These are phyloP conservation scores for Abrus precatorius DNA, from an alignment of 306 rosid species.

Conservation along the genomic window DNA sequence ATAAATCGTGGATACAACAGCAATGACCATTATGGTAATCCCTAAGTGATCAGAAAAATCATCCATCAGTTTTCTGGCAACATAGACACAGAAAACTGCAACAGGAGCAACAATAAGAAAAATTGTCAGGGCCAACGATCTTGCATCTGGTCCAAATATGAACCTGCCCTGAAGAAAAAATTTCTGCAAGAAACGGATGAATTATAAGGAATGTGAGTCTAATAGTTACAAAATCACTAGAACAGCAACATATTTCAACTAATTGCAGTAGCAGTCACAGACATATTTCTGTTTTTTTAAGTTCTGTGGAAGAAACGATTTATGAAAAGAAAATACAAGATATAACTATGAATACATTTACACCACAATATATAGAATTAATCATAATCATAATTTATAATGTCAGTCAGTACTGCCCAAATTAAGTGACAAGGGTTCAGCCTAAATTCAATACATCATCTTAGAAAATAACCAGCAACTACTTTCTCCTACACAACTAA, in stretches of 20 bases:
- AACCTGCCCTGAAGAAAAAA: slow-evolving; percentile 93
- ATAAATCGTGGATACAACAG: slow-evolving; percentile 74
- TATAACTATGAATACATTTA: slow-evolving; percentile 15
- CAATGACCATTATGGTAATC: slow-evolving; percentile 62
- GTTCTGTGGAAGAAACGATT: background rate
- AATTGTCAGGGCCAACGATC: slow-evolving; percentile 86
- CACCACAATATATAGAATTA: slow-evolving; percentile 15
- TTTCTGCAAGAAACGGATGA: slow-evolving; percentile 67
- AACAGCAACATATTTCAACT: slow-evolving; percentile 26
- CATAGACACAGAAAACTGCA: slow-evolving; percentile 79
- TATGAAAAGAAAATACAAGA: background rate
- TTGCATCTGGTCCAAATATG: slow-evolving; percentile 96
- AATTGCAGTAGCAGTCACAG: background rate
- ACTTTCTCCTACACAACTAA: slow-evolving; percentile 2
- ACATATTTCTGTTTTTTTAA: background rate
- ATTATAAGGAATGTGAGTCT: slow-evolving; percentile 28
- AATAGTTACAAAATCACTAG: background rate
- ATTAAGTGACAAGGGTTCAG: background rate
- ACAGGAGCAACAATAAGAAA: slow-evolving; percentile 89
- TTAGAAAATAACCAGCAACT: slow-evolving; percentile 2
- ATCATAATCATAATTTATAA: background rate
- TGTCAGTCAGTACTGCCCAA: background rate
- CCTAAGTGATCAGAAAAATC: slow-evolving; percentile 80
- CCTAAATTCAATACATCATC: slow-evolving; percentile 1
- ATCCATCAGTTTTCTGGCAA: slow-evolving; percentile 84